These are phyloP conservation scores for Erodium trifolium DNA, from an alignment of 441 rosid species.

Conservation along the genomic window DNA sequence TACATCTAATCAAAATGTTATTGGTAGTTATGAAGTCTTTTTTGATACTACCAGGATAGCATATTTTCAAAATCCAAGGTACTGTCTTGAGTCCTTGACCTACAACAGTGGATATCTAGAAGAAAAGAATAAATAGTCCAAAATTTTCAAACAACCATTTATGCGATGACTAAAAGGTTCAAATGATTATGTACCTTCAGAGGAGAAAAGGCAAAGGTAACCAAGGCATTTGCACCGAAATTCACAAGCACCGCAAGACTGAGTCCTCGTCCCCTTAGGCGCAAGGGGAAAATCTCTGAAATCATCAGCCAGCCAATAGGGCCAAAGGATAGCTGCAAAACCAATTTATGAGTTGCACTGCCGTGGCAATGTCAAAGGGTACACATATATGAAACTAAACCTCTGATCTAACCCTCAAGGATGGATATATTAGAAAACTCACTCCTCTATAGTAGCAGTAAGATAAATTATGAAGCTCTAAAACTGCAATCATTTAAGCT, in stretches of 20 bases:
- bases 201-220: slow-evolving; percentile 91
- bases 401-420: not conserved
- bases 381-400: slow-evolving; percentile 8
- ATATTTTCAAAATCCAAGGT: not conserved
- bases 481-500: not conserved
- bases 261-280: slow-evolving; percentile 80
- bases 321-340: slow-evolving; percentile 89
- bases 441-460: not conserved
- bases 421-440: not conserved
- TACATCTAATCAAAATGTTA: too few species aligned
- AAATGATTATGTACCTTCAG: slow-evolving; percentile 42
- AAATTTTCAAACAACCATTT: not conserved
- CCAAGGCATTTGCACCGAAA: slow-evolving; percentile 87
- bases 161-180: slow-evolving; percentile 4
- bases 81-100: not conserved
- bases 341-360: slow-evolving; percentile 15
- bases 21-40: too few species aligned
- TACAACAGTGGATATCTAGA: not conserved
- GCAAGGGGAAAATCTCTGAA: slow-evolving; percentile 82
- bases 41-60: not conserved
- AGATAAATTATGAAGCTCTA: not conserved
- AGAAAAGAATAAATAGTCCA: not conserved
- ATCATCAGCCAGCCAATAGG: slow-evolving; percentile 99
- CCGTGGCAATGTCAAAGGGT: not conserved
- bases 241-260: slow-evolving; percentile 90